phyloP scores from a whole-genome alignment of 2,329 filamentous ascomycete genomes.

The Phoma sp. region DNA sequence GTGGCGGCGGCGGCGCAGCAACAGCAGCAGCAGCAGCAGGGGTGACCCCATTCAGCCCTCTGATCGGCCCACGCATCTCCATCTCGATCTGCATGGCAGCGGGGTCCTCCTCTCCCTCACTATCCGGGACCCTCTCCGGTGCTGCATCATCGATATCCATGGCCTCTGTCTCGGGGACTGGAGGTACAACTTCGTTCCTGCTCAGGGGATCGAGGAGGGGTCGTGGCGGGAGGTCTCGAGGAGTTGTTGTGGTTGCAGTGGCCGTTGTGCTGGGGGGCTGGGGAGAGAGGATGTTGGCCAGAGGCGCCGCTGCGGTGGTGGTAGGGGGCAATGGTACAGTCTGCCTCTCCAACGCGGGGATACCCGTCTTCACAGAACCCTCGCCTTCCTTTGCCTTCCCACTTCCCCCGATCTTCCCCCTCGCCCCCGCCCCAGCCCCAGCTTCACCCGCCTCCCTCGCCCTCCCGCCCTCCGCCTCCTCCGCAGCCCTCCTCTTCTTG shows the following conservation, averaged over 20 bases:
- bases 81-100: constrained; percentile 49
- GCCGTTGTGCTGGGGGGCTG: neutral
- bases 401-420: neutral
- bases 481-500: constrained; percentile 64
- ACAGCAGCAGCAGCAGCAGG: neutral
- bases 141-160: constrained; percentile 11
- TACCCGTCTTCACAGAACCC: neutral
- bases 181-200: constrained; percentile 6
- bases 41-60: neutral
- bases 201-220: constrained; percentile 25
- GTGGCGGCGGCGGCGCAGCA: neutral
- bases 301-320: too few species aligned
- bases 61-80: constrained; percentile 45
- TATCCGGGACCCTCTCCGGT: constrained; percentile 23
- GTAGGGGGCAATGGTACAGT: too few species aligned
- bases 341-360: too few species aligned
- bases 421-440: constrained; percentile 17
- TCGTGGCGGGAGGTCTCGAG: neutral
- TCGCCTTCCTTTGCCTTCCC: constrained; percentile 4
- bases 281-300: too few species aligned
- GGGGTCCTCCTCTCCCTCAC: constrained; percentile 37
- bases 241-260: too few species aligned
- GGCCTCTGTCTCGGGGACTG: constrained; percentile 11
- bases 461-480: constrained; percentile 27
- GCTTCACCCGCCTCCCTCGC: constrained; percentile 40